A percentile compares a stretch with the other conserved stretches of the same genome.
These are phyloP conservation scores for Metschnikowia aberdeeniae DNA, from an alignment of 805 yeast species.

Conservation along the genomic window DNA sequence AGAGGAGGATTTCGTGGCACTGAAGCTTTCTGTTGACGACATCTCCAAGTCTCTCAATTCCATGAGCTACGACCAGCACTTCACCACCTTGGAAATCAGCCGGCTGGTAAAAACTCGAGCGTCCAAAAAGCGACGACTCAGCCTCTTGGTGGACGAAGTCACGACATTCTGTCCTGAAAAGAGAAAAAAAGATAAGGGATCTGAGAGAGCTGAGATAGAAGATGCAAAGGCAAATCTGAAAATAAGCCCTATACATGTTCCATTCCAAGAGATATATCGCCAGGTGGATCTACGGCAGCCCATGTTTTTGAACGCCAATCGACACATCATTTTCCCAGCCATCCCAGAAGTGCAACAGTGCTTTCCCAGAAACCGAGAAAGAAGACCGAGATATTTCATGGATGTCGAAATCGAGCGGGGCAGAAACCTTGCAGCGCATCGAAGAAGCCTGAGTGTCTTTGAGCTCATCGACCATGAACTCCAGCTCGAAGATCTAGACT, in stretches of 20 bases:
- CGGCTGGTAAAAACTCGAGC: slow-evolving; percentile 1
- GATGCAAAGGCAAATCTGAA: too few relatives aligned
- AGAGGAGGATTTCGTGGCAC: slow-evolving; percentile 12
- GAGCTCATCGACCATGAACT: slow-evolving; percentile 1
- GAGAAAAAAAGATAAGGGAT: too few relatives aligned
- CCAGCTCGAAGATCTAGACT: slow-evolving; percentile 1
- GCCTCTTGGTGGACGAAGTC: slow-evolving; percentile 4
- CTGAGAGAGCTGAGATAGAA: too few relatives aligned
- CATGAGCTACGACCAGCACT: slow-evolving; percentile 8
- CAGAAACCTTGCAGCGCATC: slow-evolving; percentile 8
- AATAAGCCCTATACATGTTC: too few relatives aligned
- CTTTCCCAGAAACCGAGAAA: background rate
- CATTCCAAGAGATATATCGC: slow-evolving; percentile 6
- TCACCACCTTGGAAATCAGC: slow-evolving; percentile 5
- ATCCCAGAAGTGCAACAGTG: slow-evolving; percentile 1
- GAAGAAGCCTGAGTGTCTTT: slow-evolving; percentile 7
- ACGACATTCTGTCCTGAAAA: slow-evolving; percentile 1
- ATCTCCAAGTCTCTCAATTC: slow-evolving; percentile 8
- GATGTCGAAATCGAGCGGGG: slow-evolving; percentile 14
- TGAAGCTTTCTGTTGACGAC: slow-evolving; percentile 9
- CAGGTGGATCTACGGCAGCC: slow-evolving; percentile 7
- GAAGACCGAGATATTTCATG: slow-evolving; percentile 1
- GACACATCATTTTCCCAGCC: background rate
- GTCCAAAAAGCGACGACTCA: slow-evolving; percentile 4
- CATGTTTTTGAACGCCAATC: slow-evolving; percentile 7